Evolutionary conservation across 352 stramenopile genomes (phyloP).

Genomic region (Pythium vanterpoolii): DNA sequence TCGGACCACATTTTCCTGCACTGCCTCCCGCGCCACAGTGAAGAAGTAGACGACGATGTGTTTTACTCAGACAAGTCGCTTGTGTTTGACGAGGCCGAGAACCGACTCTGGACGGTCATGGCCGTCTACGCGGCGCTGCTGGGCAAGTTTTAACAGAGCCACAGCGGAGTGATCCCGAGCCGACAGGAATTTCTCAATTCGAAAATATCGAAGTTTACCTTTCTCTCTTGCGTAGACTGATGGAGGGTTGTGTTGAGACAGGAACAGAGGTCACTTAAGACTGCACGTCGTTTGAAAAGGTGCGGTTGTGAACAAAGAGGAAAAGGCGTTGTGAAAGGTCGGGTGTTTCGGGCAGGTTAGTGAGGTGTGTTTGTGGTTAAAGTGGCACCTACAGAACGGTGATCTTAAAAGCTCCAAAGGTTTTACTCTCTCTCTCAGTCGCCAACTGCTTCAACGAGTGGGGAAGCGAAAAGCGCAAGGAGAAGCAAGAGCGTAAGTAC

Average conservation of each 20-base stretch:
- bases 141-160: conserved; percentile 44
- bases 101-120: conserved; percentile 99
- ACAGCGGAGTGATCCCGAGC: too few species aligned
- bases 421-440: not conserved
- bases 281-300: too few species aligned
- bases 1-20: conserved; percentile 96
- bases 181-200: too few species aligned
- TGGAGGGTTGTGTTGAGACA: too few species aligned
- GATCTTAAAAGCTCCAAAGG: not conserved
- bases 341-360: conserved; percentile 10
- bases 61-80: conserved; percentile 96
- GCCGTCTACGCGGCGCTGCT: conserved; percentile 85
- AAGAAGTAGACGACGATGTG: conserved; percentile 96
- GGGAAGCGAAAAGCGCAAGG: not conserved
- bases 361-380: not conserved
- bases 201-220: too few species aligned
- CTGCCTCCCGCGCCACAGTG: conserved; percentile 94
- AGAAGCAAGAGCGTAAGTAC: not conserved
- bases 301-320: too few species aligned
- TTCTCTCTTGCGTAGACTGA: too few species aligned
- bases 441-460: conserved; percentile 11
- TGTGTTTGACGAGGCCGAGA: conserved; percentile 97
- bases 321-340: conserved; percentile 14
- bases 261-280: too few species aligned
- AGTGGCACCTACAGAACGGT: not conserved